Percentiles rank a stretch among this genome's conserved stretches.
phyloP scores from a whole-genome alignment of 2,329 filamentous ascomycete species.

The Exutisphaerella laricina region DNA sequence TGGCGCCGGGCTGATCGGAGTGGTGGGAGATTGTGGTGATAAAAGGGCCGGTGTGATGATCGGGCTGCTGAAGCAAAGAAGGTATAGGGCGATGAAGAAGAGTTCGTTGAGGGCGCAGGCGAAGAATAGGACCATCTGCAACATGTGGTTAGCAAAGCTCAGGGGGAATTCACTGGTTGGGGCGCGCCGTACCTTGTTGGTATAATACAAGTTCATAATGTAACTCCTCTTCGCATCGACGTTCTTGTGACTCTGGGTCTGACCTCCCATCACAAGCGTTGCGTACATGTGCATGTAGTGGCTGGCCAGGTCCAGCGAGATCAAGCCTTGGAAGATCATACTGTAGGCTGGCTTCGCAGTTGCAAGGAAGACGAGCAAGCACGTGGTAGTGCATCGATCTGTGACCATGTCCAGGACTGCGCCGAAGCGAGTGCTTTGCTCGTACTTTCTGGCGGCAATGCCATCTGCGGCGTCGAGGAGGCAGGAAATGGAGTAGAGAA shows the following conservation, averaged over 20 bases:
- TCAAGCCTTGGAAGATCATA: slow-evolving; percentile 88
- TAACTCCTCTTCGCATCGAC: slow-evolving; percentile 82
- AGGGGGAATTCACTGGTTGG: not conserved
- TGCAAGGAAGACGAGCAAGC: slow-evolving; percentile 87
- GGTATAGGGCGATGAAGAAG: slow-evolving; percentile 97
- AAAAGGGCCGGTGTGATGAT: slow-evolving; percentile 74
- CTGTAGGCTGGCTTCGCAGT: slow-evolving; percentile 93
- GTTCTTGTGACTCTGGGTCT: slow-evolving; percentile 81
- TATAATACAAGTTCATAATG: slow-evolving; percentile 93
- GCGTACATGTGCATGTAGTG: slow-evolving; percentile 99
- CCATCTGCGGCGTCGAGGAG: slow-evolving; percentile 93
- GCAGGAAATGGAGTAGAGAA: slow-evolving; percentile 89
- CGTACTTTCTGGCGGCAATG: slow-evolving; percentile 76
- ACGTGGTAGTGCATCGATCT: slow-evolving; percentile 93
- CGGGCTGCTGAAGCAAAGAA: slow-evolving; percentile 93
- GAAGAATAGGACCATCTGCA: slow-evolving; percentile 79
- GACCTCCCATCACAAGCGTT: slow-evolving; percentile 79
- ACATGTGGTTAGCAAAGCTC: slow-evolving; percentile 12
- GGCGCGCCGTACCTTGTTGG: slow-evolving; percentile 68
- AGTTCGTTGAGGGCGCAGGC: slow-evolving; percentile 88
- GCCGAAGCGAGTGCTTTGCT: slow-evolving; percentile 92
- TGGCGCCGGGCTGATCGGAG: slow-evolving; percentile 44
- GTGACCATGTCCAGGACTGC: slow-evolving; percentile 99
- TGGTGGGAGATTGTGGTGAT: slow-evolving; percentile 46
- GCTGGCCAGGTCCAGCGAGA: slow-evolving; percentile 86